These are phyloP conservation scores for Populus hybrid DNA, from an alignment of 441 rosid species.

Conservation along the genomic window DNA sequence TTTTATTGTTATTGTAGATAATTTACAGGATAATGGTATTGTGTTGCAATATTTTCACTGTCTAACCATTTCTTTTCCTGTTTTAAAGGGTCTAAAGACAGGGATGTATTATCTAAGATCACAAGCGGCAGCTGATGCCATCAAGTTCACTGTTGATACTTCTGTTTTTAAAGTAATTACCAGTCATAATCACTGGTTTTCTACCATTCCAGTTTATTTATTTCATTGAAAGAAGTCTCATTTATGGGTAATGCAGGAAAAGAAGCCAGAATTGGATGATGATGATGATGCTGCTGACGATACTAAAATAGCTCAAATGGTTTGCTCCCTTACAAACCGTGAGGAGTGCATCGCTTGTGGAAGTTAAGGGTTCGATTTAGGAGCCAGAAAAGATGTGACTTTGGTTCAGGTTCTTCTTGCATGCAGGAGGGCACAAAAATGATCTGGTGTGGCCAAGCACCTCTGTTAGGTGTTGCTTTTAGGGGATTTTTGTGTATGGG, in stretches of 20 bases:
- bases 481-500: neutral
- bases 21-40: neutral
- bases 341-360: slow-evolving; percentile 93
- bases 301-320: slow-evolving; percentile 75
- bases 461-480: neutral
- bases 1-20: neutral
- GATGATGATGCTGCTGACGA: slow-evolving; percentile 37
- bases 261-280: slow-evolving; percentile 17
- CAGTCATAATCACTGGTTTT: neutral
- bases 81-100: slow-evolving; percentile 70
- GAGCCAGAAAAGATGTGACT: neutral
- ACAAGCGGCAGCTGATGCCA: slow-evolving; percentile 97
- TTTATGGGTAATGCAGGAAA: slow-evolving; percentile 34
- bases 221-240: no score
- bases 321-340: slow-evolving; percentile 79
- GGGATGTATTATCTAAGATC: slow-evolving; percentile 90
- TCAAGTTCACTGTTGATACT: slow-evolving; percentile 90
- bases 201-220: neutral
- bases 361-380: slow-evolving; percentile 35
- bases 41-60: neutral
- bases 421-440: neutral
- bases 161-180: slow-evolving; percentile 47
- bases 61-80: neutral
- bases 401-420: neutral
- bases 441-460: neutral